These are phyloP conservation scores for Penicillium cosmopolitanum DNA, from an alignment of 495 filamentous ascomycete genomes.

Conservation along the genomic window DNA sequence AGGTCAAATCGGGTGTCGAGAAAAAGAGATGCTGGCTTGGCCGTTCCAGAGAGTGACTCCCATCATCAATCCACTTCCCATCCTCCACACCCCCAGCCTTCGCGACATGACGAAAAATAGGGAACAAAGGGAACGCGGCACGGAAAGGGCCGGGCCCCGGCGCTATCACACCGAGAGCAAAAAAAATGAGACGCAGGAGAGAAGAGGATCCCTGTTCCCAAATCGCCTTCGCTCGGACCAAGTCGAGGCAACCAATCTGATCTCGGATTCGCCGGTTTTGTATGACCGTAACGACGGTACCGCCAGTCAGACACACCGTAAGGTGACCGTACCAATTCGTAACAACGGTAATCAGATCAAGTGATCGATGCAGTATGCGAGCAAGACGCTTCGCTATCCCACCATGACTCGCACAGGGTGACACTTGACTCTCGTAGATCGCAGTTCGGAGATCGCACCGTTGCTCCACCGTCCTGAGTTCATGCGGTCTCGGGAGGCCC, in stretches of 20 bases:
- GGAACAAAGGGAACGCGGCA: slow-evolving; percentile 31
- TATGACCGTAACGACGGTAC: slow-evolving; percentile 45
- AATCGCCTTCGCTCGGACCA: slow-evolving; percentile 31
- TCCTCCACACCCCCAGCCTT: neutral
- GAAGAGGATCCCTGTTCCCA: slow-evolving; percentile 16
- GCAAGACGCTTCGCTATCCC: slow-evolving; percentile 41
- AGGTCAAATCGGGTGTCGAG: neutral
- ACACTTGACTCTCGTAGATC: slow-evolving; percentile 43
- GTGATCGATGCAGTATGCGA: slow-evolving; percentile 71
- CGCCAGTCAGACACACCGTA: slow-evolving; percentile 30
- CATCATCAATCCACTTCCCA: neutral
- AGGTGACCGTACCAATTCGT: slow-evolving; percentile 30
- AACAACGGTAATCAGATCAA: slow-evolving; percentile 53
- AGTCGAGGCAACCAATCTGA: slow-evolving; percentile 27
- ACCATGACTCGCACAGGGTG: slow-evolving; percentile 33
- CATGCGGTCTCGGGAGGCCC: slow-evolving; percentile 26
- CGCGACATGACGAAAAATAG: neutral
- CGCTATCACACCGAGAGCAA: slow-evolving; percentile 25
- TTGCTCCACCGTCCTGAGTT: slow-evolving; percentile 39
- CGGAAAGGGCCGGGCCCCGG: slow-evolving; percentile 51
- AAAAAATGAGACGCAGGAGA: slow-evolving; percentile 22
- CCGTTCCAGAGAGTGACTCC: neutral
- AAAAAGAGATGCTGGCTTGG: slow-evolving; percentile 1
- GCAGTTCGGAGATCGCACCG: slow-evolving; percentile 42
- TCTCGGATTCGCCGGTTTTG: slow-evolving; percentile 22